Evolutionary conservation across 208 protist genomes (phyloP), one percentile per base, ranked within the genome.

Genomic region (Wallacemonas collosoma): DNA sequence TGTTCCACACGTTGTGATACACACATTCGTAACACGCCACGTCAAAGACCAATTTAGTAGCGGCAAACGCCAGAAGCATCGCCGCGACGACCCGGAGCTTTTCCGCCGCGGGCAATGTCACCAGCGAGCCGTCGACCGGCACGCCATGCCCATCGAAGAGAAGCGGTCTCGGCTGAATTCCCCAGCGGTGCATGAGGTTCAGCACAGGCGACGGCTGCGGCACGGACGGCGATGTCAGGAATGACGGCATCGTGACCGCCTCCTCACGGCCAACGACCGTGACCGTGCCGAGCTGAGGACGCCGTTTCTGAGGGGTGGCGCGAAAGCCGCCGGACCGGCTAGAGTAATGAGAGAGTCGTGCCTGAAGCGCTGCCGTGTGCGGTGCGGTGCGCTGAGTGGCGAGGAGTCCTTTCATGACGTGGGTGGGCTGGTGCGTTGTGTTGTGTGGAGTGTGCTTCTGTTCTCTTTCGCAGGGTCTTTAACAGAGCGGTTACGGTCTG

Each of bases 1-100:
- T 35, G 64, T 85, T 80, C 80, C 80, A 85, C 3, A 85, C 35
- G 11, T 72, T 68, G 54, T 85, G 77, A 69, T 85, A 85, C 26
- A 81, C 64, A 51, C 80, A 72, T 54, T 85, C 80, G 57, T 81
- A 85, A 40, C 76, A 72, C 51, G 70, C 41, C 53, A 65, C 65
- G 41, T 79, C 72, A 56, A 73, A 81, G 62, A 74, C 47, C 5
- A 48, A 35, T 48, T 81, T 81, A n/a, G 80, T 85, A 2, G 73
- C 69, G 17, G n/a, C 57, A 4, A 81, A 40, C 0, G 80, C 80
- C 9, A 47, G 40, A 9, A 79, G 39, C 35, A 81, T 57, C 41
- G 80, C 75, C 7, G 58, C 44, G 26, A 64, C 35, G 14, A 85
- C 39, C 36, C 76, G 75, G 44, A 80, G 50, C 76, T 81, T 55